Base-by-base conservation (phyloP, 345 rosid genomes). In the Erucastrum elatum region DNA sequence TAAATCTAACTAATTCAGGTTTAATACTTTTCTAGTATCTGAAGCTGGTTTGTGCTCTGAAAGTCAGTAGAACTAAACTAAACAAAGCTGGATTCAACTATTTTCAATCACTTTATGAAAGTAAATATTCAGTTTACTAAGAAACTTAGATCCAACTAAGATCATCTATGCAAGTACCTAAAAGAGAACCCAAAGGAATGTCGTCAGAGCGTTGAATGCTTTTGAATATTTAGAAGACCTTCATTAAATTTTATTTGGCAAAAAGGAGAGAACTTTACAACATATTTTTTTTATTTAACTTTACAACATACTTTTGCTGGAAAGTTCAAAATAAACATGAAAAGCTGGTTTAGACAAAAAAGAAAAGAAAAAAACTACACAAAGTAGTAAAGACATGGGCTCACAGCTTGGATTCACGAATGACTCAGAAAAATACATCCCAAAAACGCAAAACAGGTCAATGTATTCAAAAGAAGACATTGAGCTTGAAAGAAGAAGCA, bases 341-440 rank as follows among this genome's bases (percentile, higher is more conserved):
- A 73, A 79, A 46, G 80, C 55, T 46, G 55, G 15, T 8, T 12
- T 16, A 46, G 55, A 41, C 11, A 41, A 41, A 41, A 17, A 39
- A 3, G 3, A 12, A 46, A 46, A 63, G 34, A 46, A 44, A 44
- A 35, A 75, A 41, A 2, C 39, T 35, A 72, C 44, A 66, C 34
- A 67, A 6, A 29, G 31, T 75, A 68, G 64, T 56, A 74, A 75
- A 70, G 44, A 13, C 27, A 74, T 77, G 46, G 83, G 82, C 83
- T 81, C 80, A 81, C 76, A 75, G 81, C 85, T 73, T 61, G 49
- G 70, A 78, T 64, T 59, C 82, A 82, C 67, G 59, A 68, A 73
- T 79, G 73, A n/a, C 30, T n/a, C 29, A n/a, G 59, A 10, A 46
- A 46, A 46, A 53, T 46, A n/a, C 55, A 29, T 15, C 15, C 55